A percentile compares a stretch with the other conserved stretches of the same genome.
Evolutionary conservation across 2,329 filamentous ascomycete species (phyloP).

Genomic region (Ascosphaera apis): DNA sequence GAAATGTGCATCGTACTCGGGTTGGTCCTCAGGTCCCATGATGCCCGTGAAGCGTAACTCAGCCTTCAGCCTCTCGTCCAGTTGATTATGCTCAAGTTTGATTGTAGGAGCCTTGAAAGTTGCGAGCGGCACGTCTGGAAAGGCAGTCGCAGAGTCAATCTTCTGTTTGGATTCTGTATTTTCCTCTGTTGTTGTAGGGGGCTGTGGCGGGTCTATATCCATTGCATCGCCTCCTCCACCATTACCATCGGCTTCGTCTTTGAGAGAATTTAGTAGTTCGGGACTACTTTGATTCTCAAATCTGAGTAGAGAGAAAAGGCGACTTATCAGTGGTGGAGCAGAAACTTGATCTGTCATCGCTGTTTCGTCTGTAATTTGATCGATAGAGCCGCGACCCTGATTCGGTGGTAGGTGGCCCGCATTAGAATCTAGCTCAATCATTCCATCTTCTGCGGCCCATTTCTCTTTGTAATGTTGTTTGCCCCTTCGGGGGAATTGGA

Average conservation of each 20-base stretch:
- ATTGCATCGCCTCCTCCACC: conserved; percentile 23
- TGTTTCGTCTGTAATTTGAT: conserved; percentile 67
- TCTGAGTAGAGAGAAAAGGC: conserved; percentile 58
- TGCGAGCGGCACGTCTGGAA: conserved; percentile 53
- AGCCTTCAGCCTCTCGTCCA: conserved; percentile 77
- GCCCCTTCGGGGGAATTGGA: conserved; percentile 65
- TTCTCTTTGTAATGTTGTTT: conserved; percentile 70
- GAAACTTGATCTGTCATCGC: conserved; percentile 77
- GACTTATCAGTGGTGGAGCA: conserved; percentile 61
- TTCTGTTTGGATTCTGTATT: too few relatives aligned
- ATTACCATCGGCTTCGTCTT: conserved; percentile 29
- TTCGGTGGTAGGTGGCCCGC: conserved; percentile 52
- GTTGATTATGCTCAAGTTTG: conserved; percentile 61
- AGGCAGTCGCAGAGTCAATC: conserved; percentile 50
- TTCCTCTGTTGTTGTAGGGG: conserved; percentile 16
- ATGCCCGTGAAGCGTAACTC: conserved; percentile 84
- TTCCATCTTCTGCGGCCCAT: conserved; percentile 85
- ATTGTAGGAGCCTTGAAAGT: conserved; percentile 58
- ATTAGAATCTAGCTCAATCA: conserved; percentile 46
- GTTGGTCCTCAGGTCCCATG: conserved; percentile 42
- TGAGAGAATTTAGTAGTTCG: too few relatives aligned
- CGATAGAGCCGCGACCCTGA: conserved; percentile 62
- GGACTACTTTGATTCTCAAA: conserved; percentile 37
- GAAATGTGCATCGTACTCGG: conserved; percentile 70
- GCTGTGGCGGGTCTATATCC: conserved; percentile 25